A percentile compares a stretch with the other conserved stretches of the same genome.
Evolutionary conservation across 1,284 basidiomycete species (phyloP).

Genomic region (Amylostereum chailletii): DNA sequence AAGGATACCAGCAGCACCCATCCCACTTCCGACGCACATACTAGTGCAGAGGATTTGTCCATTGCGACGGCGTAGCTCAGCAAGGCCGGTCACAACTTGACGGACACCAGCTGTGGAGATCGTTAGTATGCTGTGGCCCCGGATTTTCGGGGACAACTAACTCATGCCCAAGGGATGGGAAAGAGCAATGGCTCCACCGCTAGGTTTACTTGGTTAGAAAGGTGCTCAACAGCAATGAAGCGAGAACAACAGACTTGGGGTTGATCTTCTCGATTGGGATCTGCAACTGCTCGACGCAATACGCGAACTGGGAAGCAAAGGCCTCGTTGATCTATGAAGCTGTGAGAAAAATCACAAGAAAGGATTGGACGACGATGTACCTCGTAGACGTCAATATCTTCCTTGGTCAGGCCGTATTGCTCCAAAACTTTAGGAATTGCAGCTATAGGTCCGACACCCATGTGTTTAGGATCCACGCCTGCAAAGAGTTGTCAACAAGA

Average conservation of each 20-base stretch:
- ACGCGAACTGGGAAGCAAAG: conserved; percentile 73
- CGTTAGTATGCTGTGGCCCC: conserved; percentile 5
- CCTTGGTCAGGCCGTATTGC: conserved; percentile 66
- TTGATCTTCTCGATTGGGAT: conserved; percentile 83
- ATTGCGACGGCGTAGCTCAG: conserved; percentile 65
- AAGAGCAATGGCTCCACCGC: conserved; percentile 84
- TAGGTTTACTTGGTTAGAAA: conserved; percentile 16
- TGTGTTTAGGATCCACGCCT: conserved; percentile 80
- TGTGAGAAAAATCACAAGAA: background rate
- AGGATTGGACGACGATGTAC: conserved; percentile 32
- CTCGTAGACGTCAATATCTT: conserved; percentile 88
- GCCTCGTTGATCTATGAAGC: conserved; percentile 69
- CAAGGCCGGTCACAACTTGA: conserved; percentile 79
- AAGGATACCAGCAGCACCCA: conserved; percentile 81
- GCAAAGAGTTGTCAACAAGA: conserved; percentile 20
- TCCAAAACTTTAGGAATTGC: conserved; percentile 79
- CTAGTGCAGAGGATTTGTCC: conserved; percentile 67
- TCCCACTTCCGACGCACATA: conserved; percentile 87
- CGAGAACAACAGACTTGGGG: conserved; percentile 50
- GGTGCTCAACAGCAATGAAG: background rate
- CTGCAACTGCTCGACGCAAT: conserved; percentile 72
- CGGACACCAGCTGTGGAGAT: conserved; percentile 58
- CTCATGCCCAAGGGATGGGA: conserved; percentile 78
- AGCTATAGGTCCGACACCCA: conserved; percentile 81
- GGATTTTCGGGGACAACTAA: conserved; percentile 26